Evolutionary conservation across 108 stramenopile species (phyloP).

Genomic region (Nitzschia putrida): DNA sequence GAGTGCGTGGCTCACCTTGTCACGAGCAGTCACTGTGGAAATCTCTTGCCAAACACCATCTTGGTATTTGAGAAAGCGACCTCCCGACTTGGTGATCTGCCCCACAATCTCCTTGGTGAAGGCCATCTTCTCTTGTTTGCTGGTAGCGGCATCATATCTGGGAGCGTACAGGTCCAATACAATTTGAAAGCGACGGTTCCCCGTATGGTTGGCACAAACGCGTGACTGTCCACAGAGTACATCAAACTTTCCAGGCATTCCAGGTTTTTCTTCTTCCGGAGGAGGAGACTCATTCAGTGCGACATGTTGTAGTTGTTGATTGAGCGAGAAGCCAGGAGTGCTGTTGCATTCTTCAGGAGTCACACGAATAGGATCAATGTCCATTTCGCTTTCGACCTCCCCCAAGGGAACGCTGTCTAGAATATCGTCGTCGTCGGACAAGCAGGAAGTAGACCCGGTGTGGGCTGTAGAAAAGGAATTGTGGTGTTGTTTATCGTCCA

Average conservation of each 20-base stretch:
- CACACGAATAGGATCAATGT: too few species aligned
- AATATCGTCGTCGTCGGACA: not conserved
- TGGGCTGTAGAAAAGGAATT: conserved; percentile 9
- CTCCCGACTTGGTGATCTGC: conserved; percentile 19
- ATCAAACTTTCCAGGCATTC: conserved; percentile 28
- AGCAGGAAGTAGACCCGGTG: not conserved
- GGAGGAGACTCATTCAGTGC: too few species aligned
- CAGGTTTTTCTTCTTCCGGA: not conserved
- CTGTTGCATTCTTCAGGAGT: too few species aligned
- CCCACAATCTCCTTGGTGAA: conserved; percentile 50
- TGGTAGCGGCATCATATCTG: conserved; percentile 29
- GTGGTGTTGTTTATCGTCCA: conserved; percentile 7
- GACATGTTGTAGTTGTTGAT: too few species aligned
- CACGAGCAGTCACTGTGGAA: conserved; percentile 45
- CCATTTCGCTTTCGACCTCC: too few species aligned
- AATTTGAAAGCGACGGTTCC: conserved; percentile 35
- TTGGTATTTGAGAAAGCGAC: conserved; percentile 46
- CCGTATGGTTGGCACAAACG: conserved; percentile 37
- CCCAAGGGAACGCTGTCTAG: conserved; percentile 1
- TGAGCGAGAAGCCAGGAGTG: too few species aligned
- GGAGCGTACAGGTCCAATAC: conserved; percentile 30
- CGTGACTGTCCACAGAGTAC: conserved; percentile 50
- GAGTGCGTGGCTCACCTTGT: conserved; percentile 54
- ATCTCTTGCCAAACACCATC: conserved; percentile 49
- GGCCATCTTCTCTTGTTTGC: conserved; percentile 54